Evolutionary conservation across 805 yeast species (phyloP), one percentile per base, ranked within the genome.

Genomic region (Candida incommunis): DNA sequence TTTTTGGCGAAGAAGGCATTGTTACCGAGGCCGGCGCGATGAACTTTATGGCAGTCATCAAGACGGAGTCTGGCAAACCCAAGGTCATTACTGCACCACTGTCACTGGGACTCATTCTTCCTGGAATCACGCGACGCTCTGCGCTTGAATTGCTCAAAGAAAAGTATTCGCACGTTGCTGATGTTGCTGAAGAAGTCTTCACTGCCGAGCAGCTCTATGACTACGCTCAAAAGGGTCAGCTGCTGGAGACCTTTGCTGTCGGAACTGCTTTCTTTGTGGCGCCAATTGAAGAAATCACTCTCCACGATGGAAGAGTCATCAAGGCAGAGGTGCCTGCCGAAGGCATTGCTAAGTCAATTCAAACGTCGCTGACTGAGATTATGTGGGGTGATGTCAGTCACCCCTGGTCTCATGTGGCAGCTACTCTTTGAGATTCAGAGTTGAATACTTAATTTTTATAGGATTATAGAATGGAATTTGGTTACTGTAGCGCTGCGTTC

Each of bases 21-120:
- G 66, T 73, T 47, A 73, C 78, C 44, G 78, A 73, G 59, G 76
- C 71, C 43, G 78, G 78, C 43, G 70, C 74, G 41, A 71, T 72
- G 69, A 73, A 72, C 55, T 75, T 64, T 27, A 71, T 72, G 58
- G 70, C 70, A 47, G 74, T 64, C 13, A 56, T 68, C 56, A 60
- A 63, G 48, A 62, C 60, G 13, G 51, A 50, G 16, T 42, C 35
- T 7, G 74, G 74, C 37, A 64, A 63, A 51, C 68, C 67, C 48
- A 75, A 72, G 54, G 60, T 71, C 51, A 70, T 62, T 25, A 73
- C 77, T 41, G 72, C 76, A 48, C 76, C 77, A 20, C 63, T 72
- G 51, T 69, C 65, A 46, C 44, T 48, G n/a, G 77, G 77, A 31
- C 67, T 72, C 44, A 71, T 72, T 45, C 68, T 73, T 54, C 73